phyloP scores from a whole-genome alignment of 1,284 basidiomycete species.

The Rhodotorula glutinis region DNA sequence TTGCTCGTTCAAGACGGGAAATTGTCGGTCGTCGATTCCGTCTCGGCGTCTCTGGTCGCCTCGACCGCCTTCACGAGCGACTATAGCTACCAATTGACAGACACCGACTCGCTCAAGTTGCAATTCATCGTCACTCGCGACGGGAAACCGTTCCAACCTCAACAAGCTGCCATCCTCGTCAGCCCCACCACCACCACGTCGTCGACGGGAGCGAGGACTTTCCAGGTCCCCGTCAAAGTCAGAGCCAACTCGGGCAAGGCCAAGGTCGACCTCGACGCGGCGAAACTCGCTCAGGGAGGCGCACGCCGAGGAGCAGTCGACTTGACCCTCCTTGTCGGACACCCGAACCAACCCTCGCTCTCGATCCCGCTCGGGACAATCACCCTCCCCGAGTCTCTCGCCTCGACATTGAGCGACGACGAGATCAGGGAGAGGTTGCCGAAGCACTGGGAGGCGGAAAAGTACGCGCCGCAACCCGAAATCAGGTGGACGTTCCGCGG shows the following conservation, averaged over 20 bases:
- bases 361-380: constrained; percentile 30
- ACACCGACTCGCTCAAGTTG: constrained; percentile 33
- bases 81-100: background rate
- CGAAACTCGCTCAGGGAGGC: constrained; percentile 17
- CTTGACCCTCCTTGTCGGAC: constrained; percentile 32
- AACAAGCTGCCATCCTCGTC: constrained; percentile 26
- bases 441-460: constrained; percentile 26
- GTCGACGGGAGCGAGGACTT: constrained; percentile 2
- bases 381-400: constrained; percentile 21
- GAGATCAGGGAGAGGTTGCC: constrained; percentile 8
- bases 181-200: background rate
- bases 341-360: constrained; percentile 5
- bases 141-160: constrained; percentile 15
- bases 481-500: constrained; percentile 27
- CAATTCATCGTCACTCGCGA: constrained; percentile 20
- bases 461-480: constrained; percentile 13
- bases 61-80: constrained; percentile 8
- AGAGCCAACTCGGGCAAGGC: constrained; percentile 24
- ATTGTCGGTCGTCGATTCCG: constrained; percentile 30
- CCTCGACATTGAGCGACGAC: background rate
- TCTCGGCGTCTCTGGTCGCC: constrained; percentile 9
- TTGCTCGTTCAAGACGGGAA: constrained; percentile 19
- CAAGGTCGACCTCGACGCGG: constrained; percentile 28
- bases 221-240: constrained; percentile 21
- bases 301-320: constrained; percentile 1